phyloP scores from a whole-genome alignment of 257 asterid species.

The Jaltomata sinuosa region DNA sequence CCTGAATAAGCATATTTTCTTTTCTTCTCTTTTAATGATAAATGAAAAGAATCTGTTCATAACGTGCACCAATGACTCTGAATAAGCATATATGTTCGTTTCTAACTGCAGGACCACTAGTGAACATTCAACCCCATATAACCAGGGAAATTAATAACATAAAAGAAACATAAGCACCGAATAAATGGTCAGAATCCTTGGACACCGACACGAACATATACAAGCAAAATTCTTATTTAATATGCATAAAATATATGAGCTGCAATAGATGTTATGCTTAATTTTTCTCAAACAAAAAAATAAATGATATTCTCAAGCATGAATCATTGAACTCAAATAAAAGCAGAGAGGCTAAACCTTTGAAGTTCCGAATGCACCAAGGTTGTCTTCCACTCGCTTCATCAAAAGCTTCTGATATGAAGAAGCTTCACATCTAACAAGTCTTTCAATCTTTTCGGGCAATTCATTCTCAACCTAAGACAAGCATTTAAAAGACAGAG shows the following conservation, averaged over 20 bases:
- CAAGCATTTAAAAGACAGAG: conserved; percentile 17
- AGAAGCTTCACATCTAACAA: conserved; percentile 96
- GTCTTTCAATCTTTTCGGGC: conserved; percentile 95
- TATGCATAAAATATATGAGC: background rate
- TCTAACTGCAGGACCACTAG: background rate
- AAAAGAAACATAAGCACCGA: background rate
- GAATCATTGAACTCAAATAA: conserved; percentile 1
- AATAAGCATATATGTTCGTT: background rate
- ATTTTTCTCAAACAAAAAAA: background rate
- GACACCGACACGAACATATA: background rate
- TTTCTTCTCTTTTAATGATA: background rate
- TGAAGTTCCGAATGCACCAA: conserved; percentile 90
- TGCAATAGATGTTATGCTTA: background rate
- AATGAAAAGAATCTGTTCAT: background rate
- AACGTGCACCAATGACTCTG: background rate
- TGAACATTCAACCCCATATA: background rate
- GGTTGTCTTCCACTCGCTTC: conserved; percentile 97
- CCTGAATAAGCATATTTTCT: background rate
- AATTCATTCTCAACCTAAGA: conserved; percentile 81
- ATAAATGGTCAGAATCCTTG: background rate
- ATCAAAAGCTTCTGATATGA: conserved; percentile 89
- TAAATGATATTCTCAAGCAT: background rate
- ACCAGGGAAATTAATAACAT: background rate
- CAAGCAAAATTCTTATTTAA: background rate
- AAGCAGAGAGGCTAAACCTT: conserved; percentile 43